These are phyloP conservation scores for Rhinocladiella similis DNA, from an alignment of 2,329 filamentous ascomycete species.

Conservation along the genomic window DNA sequence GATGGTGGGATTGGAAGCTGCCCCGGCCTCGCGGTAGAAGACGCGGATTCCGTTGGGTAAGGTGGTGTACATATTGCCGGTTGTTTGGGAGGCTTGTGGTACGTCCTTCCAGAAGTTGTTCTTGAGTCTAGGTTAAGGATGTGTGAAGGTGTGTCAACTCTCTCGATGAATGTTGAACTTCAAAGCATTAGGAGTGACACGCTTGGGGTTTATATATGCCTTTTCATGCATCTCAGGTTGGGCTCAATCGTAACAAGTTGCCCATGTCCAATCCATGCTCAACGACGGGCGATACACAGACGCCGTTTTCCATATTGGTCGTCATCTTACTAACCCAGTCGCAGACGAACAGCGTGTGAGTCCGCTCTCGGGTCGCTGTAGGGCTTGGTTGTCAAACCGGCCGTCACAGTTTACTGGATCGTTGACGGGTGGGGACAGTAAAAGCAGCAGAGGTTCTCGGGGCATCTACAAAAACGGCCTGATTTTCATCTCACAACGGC, in stretches of 20 bases:
- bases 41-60: constrained; percentile 31
- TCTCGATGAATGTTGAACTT: not conserved
- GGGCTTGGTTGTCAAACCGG: too few species aligned
- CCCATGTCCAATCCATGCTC: not conserved
- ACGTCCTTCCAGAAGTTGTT: too few species aligned
- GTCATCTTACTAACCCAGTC: constrained; percentile 1
- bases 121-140: not conserved
- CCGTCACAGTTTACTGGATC: too few species aligned
- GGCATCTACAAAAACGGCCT: not conserved
- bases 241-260: not conserved
- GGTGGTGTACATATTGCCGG: constrained; percentile 16
- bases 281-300: not conserved
- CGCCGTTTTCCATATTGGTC: not conserved
- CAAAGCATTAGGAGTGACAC: not conserved
- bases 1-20: constrained; percentile 37
- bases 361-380: too few species aligned
- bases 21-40: constrained; percentile 42
- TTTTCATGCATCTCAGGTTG: not conserved
- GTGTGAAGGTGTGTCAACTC: not conserved
- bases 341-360: not conserved
- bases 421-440: not conserved
- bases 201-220: too few species aligned
- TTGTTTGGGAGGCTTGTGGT: not conserved
- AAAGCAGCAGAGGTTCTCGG: not conserved
- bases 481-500: not conserved